Evolutionary conservation across 148 eudicot genomes (phyloP), one percentile per base, ranked within the genome.

Genomic region (Camellia granthamiana): DNA sequence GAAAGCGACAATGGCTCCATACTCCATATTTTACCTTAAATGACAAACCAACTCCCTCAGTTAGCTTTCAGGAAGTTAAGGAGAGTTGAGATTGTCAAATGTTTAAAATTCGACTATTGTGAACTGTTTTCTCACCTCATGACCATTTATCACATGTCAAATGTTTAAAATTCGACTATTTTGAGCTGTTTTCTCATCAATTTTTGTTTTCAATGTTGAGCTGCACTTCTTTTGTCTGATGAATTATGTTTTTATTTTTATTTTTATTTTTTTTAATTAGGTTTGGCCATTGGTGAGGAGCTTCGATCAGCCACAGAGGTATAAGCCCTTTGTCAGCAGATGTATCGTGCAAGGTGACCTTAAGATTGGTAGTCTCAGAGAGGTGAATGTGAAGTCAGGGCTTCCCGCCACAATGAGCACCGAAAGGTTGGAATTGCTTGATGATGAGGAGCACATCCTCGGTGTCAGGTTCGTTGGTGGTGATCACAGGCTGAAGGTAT

Each of bases 231-330:
- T 73, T 73, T 30, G 62, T 23, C n/a, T 52, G 41, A 21, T 72
- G 58, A 52, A 1, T 49, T 18, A 15, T 21, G 38, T 46, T 46
- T 16, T 23, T 23, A 23, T 23, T 23, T 23, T 23, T 23, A 23
- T 23, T 23, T 23, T 23, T 23, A 23, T 23, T 23, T 23, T 23
- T 23, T 75, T 19, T 43, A 18, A 52, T 16, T 44, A 87, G 90
- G 90, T 88, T 19, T 88, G 90, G 90, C 81, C 86, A 12, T 64
- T 88, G 76, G 90, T 88, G 75, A 88, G 90, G 86, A 88, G 86
- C 62, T 85, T 88, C 62, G 90, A 88, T 83, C 84, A 88, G 70
- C 90, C 90, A 11, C 90, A 85, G n/a, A 88, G 77, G 81, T 88
- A 85, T 81, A 88, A 88, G 79, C 90, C 90, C 7, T 88, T 88